A percentile compares a stretch with the other conserved stretches of the same genome.
phyloP scores from a whole-genome alignment of 345 rosid genomes.

The Diplotaxis tenuifolia region DNA sequence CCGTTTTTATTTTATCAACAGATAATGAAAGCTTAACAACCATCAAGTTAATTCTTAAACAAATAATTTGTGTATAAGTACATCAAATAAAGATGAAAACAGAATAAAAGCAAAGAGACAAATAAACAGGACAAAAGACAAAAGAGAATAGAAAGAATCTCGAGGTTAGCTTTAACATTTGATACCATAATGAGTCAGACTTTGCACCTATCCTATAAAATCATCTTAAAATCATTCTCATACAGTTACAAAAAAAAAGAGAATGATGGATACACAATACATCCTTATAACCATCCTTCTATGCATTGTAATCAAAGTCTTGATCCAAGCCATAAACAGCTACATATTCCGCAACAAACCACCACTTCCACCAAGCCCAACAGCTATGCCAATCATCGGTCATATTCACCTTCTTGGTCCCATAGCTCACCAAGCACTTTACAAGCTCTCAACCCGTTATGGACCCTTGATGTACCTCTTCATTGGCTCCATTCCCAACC shows the following conservation, averaged over 20 bases:
- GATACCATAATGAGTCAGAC: slow-evolving; percentile 18
- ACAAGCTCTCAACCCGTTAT: slow-evolving; percentile 53
- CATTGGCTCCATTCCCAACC: slow-evolving; percentile 65
- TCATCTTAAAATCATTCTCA: background rate
- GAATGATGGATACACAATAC: slow-evolving; percentile 19
- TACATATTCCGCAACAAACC: slow-evolving; percentile 4
- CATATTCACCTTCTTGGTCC: slow-evolving; percentile 54
- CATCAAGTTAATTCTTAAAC: background rate
- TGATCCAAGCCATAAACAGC: slow-evolving; percentile 8
- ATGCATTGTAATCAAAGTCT: slow-evolving; percentile 28
- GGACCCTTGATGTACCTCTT: slow-evolving; percentile 66
- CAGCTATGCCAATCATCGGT: slow-evolving; percentile 48
- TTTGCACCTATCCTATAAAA: slow-evolving; percentile 3
- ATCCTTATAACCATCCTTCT: background rate
- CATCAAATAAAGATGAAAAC: background rate
- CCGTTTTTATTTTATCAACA: background rate
- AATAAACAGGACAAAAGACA: too few relatives aligned
- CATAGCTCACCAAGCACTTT: slow-evolving; percentile 60
- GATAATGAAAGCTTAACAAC: slow-evolving; percentile 25
- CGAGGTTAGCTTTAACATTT: background rate
- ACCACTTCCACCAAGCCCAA: slow-evolving; percentile 49
- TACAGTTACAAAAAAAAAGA: slow-evolving; percentile 18
- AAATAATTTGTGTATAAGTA: background rate
- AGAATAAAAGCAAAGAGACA: too few relatives aligned
- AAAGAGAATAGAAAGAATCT: slow-evolving; percentile 33